Base-by-base conservation (phyloP, 23 red algal species). In the Gracilaria vermiculophylla region DNA sequence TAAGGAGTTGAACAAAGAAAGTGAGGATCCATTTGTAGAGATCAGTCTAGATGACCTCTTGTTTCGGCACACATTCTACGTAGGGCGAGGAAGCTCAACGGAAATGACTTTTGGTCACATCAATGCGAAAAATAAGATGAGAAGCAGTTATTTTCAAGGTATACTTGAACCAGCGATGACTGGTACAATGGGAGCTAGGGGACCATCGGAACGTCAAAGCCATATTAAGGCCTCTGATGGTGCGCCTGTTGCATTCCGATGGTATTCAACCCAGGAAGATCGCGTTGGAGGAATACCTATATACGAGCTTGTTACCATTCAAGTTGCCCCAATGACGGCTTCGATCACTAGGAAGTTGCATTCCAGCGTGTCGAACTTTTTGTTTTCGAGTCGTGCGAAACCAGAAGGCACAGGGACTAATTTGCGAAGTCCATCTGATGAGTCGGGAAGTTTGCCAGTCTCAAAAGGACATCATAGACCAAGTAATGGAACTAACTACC, bases 101-200 rank as follows among this genome's bases (percentile, higher is more conserved):
- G 93, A 95, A 83, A 90, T 95, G 49, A 95, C 93, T 2, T 95
- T 95, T 55, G 87, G 84, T 23, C 61, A 95, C 67, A 89, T 95
- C 44, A 86, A 66, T 75, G 85, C 86, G 44, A 62, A 76, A 62
- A 95, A 95, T 50, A 87, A 82, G 49, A 82, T 83, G 69, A 77
- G 75, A 60, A 78, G 71, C 66, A 83, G 93, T 29, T 88, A 94
- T 58, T 94, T 87, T 58, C 66, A 85, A 60, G 45, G 83, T 74
- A 95, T 86, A n/a, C 78, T 90, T 17, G 72, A 89, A 70, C 86
- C 81, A 64, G 49, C 90, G 16, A 41, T 34, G 19, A 56, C 86
- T 32, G 77, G 77, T n/a, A 62, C 41, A 27, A 75, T 73, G n/a
- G 72, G 42, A 3, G 32, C 69, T 41, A 24, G 69, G 20, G 51